Conservation (phyloP, 228 moss, liverwort and hornwort genomes). For the Sphagnum magellanicum region DNA sequence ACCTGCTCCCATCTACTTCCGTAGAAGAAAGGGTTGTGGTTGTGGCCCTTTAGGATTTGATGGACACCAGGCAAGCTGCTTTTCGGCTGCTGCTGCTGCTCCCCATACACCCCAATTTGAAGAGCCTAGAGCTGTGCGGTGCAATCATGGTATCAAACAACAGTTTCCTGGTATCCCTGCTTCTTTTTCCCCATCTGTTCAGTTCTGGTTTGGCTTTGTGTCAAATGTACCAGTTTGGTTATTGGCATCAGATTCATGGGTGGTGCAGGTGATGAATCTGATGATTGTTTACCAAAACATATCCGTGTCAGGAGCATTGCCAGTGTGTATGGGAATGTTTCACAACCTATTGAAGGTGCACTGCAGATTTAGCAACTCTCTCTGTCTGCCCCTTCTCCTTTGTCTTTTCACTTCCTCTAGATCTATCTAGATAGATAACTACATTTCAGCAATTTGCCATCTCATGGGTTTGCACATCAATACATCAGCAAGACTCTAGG, state of each 20-base stretch:
- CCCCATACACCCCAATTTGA: slow-evolving; percentile 83
- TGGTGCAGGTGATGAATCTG: slow-evolving; percentile 85
- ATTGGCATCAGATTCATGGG: neutral
- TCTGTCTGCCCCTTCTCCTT: no score
- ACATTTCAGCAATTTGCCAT: no score
- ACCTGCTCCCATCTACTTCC: slow-evolving; percentile 23
- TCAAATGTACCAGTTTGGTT: no score
- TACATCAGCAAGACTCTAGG: no score
- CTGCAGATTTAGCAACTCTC: no score
- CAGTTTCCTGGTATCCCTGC: slow-evolving; percentile 63
- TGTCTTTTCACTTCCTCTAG: no score
- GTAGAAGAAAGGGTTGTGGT: slow-evolving; percentile 11
- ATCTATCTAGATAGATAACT: no score
- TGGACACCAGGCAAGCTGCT: slow-evolving; percentile 15
- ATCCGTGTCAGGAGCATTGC: slow-evolving; percentile 80
- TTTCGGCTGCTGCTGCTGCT: slow-evolving; percentile 13
- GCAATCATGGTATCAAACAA: slow-evolving; percentile 79
- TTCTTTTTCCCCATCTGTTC: no score
- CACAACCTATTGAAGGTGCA: slow-evolving; percentile 43
- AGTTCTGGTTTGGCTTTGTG: no score
- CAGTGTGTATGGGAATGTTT: slow-evolving; percentile 63
- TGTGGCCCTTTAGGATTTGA: slow-evolving; percentile 31
- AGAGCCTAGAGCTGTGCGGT: slow-evolving; percentile 79
- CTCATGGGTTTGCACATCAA: no score
- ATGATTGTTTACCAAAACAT: slow-evolving; percentile 81